phyloP scores from a whole-genome alignment of 2,329 filamentous ascomycete species.

The Sporothrix schenckii region DNA sequence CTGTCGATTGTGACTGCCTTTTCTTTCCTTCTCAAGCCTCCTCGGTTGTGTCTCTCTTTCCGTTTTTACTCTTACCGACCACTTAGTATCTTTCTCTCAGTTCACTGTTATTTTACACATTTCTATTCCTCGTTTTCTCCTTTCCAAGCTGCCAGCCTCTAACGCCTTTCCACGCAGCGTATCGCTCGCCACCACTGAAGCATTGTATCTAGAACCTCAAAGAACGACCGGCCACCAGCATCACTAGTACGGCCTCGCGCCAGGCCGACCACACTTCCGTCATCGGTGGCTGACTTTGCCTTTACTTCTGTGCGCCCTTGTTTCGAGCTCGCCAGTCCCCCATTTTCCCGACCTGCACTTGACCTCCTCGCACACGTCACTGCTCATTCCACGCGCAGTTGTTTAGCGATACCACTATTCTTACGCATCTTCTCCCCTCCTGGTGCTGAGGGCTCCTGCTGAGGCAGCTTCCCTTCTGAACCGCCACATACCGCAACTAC shows the following conservation, averaged over 20 bases:
- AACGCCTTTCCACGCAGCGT: neutral
- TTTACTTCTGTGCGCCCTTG: neutral
- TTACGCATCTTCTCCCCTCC: neutral
- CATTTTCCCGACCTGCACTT: neutral
- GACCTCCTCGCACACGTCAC: constrained; percentile 4
- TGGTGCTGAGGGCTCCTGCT: no score
- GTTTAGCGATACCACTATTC: neutral
- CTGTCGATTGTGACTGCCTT: constrained; percentile 21
- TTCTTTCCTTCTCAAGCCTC: constrained; percentile 22
- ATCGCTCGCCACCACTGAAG: constrained; percentile 8
- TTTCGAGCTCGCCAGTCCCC: neutral
- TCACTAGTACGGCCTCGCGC: neutral
- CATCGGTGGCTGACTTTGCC: constrained; percentile 24
- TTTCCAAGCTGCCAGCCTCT: neutral
- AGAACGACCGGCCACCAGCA: neutral
- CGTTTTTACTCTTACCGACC: neutral
- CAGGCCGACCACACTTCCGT: constrained; percentile 25
- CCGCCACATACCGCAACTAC: constrained; percentile 23
- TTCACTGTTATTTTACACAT: neutral
- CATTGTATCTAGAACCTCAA: constrained; percentile 9
- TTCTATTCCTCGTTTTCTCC: neutral
- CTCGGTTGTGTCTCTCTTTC: neutral
- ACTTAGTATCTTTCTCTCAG: neutral
- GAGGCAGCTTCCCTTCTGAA: neutral
- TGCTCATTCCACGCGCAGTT: constrained; percentile 1